phyloP scores from a whole-genome alignment of 129 eudicot species.

The Flaveria robusta region DNA sequence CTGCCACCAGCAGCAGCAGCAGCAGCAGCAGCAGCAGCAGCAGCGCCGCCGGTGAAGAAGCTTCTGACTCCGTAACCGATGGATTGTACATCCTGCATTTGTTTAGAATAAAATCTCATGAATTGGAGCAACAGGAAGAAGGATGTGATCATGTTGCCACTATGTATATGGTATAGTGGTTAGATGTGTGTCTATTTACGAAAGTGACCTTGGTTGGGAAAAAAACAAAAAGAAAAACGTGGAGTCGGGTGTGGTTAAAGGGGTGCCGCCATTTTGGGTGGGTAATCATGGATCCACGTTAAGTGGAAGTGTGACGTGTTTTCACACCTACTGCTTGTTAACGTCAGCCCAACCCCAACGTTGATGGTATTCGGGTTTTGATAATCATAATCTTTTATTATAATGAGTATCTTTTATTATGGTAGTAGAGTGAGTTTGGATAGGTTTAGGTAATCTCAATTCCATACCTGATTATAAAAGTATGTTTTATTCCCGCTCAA shows the following conservation, averaged over 20 bases:
- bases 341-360: background rate
- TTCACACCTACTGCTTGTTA: background rate
- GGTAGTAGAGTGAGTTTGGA: no score
- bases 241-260: constrained; percentile 30
- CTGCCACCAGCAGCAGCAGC: background rate
- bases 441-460: no score
- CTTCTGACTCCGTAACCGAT: background rate
- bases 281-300: constrained; percentile 10
- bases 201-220: background rate
- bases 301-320: constrained; percentile 30
- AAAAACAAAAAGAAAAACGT: background rate
- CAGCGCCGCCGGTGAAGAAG: background rate
- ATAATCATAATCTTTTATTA: no score
- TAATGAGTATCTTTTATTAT: no score
- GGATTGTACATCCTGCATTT: constrained; percentile 19
- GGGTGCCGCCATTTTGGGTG: constrained; percentile 29
- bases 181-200: constrained; percentile 18
- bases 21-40: no score
- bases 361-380: background rate
- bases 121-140: no score
- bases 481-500: no score
- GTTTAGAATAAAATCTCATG: background rate
- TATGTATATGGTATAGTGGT: constrained; percentile 8
- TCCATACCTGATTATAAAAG: no score
- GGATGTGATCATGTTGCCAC: no score